These are phyloP conservation scores for Linum tenue DNA, from an alignment of 345 rosid species.

Conservation along the genomic window DNA sequence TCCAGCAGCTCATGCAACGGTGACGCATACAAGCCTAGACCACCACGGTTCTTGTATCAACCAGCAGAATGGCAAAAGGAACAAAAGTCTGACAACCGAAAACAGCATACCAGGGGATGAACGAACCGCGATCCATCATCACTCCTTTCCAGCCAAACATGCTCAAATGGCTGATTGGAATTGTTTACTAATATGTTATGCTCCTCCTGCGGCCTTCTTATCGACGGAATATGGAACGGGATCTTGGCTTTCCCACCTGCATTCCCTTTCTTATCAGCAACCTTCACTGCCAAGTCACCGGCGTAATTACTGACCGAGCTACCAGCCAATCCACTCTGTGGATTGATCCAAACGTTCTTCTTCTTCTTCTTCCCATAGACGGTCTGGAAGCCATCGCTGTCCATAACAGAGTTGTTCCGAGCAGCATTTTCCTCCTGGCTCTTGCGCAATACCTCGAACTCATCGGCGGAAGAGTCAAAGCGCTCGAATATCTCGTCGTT, in stretches of 20 bases:
- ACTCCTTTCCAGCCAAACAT: constrained; percentile 65
- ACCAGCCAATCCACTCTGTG: neutral
- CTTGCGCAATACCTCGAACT: constrained; percentile 34
- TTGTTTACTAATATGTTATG: constrained; percentile 58
- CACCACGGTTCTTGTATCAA: no score
- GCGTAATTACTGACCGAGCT: constrained; percentile 7
- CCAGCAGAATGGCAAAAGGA: no score
- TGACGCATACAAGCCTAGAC: no score
- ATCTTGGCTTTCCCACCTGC: constrained; percentile 44
- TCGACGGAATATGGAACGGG: constrained; percentile 58
- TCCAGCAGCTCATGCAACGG: no score
- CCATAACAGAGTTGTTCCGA: constrained; percentile 8
- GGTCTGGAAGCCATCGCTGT: constrained; percentile 56
- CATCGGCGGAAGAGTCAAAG: constrained; percentile 51
- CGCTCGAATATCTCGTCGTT: constrained; percentile 67
- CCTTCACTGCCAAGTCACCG: constrained; percentile 41
- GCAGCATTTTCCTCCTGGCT: constrained; percentile 41
- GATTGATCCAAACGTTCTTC: constrained; percentile 16
- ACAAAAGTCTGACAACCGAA: neutral
- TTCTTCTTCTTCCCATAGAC: constrained; percentile 60
- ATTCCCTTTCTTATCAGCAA: constrained; percentile 35
- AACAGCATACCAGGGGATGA: constrained; percentile 73
- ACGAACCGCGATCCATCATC: constrained; percentile 49
- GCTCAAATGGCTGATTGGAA: constrained; percentile 56
- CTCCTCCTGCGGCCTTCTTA: constrained; percentile 71